These are phyloP conservation scores for Starmerella vaccinii DNA, from an alignment of 805 yeast genomes.

Conservation along the genomic window DNA sequence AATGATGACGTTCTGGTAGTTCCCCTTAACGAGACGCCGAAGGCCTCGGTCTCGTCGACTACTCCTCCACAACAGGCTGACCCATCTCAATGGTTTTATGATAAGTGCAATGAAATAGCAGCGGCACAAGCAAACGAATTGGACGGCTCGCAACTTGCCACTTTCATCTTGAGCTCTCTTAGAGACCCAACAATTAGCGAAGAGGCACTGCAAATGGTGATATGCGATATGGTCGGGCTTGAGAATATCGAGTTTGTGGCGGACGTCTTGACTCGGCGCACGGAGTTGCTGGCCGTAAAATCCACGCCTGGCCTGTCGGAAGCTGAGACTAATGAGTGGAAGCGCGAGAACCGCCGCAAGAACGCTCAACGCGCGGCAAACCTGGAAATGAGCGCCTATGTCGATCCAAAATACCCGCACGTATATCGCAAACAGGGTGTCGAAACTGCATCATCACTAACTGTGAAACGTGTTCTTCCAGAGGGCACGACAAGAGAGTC, in stretches of 20 bases:
- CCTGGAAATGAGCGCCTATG: constrained; percentile 26
- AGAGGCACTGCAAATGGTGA: constrained; percentile 55
- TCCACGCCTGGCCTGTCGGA: constrained; percentile 13
- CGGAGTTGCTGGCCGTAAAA: constrained; percentile 1
- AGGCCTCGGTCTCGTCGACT: background rate
- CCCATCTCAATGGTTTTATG: constrained; percentile 13
- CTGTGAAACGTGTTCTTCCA: constrained; percentile 69
- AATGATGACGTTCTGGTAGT: constrained; percentile 16
- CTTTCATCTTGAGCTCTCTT: constrained; percentile 9
- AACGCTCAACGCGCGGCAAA: constrained; percentile 22
- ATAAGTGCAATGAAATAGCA: constrained; percentile 8
- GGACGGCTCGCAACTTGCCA: constrained; percentile 13
- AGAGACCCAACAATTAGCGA: constrained; percentile 33
- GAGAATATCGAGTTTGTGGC: constrained; percentile 76
- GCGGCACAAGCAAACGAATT: constrained; percentile 7
- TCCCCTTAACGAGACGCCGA: background rate
- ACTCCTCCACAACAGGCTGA: background rate
- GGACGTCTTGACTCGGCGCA: constrained; percentile 40
- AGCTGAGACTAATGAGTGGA: constrained; percentile 19
- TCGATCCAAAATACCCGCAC: constrained; percentile 63
- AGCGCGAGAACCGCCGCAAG: constrained; percentile 15
- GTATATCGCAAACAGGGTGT: constrained; percentile 66
- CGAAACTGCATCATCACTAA: constrained; percentile 58
- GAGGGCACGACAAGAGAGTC: constrained; percentile 51
- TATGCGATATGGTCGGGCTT: constrained; percentile 75